phyloP scores from a whole-genome alignment of 75 land plant genomes.

The Gnetum montanum region DNA sequence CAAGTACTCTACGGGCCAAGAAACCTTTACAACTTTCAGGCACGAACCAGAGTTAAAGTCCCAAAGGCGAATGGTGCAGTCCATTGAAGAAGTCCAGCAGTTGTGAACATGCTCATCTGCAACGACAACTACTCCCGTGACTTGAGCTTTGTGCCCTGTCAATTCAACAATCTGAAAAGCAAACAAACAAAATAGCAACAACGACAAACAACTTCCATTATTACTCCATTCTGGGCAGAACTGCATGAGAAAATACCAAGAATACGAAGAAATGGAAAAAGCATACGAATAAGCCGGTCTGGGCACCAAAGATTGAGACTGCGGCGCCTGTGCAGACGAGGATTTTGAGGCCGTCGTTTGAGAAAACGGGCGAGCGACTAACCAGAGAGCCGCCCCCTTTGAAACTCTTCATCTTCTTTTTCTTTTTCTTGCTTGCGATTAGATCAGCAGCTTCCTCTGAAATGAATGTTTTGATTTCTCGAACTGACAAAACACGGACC shows the following conservation, averaged over 20 bases:
- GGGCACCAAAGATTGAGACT: slow-evolving; percentile 83
- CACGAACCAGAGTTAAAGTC: slow-evolving; percentile 46
- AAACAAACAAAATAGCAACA: not conserved
- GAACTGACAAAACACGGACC: too few relatives aligned
- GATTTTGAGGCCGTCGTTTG: slow-evolving; percentile 66
- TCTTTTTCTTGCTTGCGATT: not conserved
- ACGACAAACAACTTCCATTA: not conserved
- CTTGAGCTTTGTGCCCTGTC: slow-evolving; percentile 66
- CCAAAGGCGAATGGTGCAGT: slow-evolving; percentile 80
- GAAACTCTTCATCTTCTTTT: slow-evolving; percentile 31
- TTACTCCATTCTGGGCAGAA: not conserved
- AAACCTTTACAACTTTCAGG: slow-evolving; percentile 49
- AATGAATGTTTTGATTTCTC: too few relatives aligned
- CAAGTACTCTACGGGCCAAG: slow-evolving; percentile 65
- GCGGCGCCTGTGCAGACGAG: slow-evolving; percentile 69
- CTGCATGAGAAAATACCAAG: not conserved
- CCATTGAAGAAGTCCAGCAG: slow-evolving; percentile 87
- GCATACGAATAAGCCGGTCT: slow-evolving; percentile 58
- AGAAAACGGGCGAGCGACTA: slow-evolving; percentile 58
- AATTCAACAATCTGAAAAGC: slow-evolving; percentile 36
- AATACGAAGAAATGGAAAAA: not conserved
- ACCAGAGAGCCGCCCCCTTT: slow-evolving; percentile 60
- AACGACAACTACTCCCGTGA: slow-evolving; percentile 64
- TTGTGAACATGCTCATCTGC: slow-evolving; percentile 28
- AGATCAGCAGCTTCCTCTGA: not conserved